Conservation (phyloP, 1,284 basidiomycete genomes). For the Crepidotus sp. region DNA sequence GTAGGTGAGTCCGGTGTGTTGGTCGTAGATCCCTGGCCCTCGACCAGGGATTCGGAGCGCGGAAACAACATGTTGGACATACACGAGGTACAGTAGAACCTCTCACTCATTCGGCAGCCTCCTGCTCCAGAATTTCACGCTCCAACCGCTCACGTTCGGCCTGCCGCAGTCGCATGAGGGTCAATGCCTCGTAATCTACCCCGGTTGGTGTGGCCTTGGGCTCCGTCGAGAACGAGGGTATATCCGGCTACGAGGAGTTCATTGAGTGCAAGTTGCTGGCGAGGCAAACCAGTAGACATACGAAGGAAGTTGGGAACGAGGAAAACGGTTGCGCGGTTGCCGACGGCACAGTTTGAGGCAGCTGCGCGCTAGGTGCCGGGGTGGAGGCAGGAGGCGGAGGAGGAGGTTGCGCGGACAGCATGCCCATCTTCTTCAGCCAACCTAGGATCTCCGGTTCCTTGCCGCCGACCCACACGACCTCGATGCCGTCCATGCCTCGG, state of each 20-base stretch:
- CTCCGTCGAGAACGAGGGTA: constrained; percentile 19
- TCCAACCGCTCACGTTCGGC: constrained; percentile 71
- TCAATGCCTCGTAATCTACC: constrained; percentile 73
- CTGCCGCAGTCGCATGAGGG: constrained; percentile 73
- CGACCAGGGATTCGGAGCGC: no score
- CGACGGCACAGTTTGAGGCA: constrained; percentile 24
- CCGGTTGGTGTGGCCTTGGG: constrained; percentile 29
- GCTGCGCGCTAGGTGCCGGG: constrained; percentile 19
- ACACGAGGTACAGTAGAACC: no score
- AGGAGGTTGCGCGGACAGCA: constrained; percentile 34
- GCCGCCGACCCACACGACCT: constrained; percentile 61
- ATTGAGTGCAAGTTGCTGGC: neutral
- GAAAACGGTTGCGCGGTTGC: constrained; percentile 30
- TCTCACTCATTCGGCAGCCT: constrained; percentile 30
- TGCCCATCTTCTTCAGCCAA: constrained; percentile 67
- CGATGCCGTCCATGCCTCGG: constrained; percentile 45
- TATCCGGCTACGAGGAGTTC: constrained; percentile 9
- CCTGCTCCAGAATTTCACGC: constrained; percentile 64
- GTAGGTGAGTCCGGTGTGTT: no score
- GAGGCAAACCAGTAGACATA: constrained; percentile 27
- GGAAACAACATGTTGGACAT: no score
- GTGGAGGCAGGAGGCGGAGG: constrained; percentile 10
- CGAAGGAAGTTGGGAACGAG: constrained; percentile 53
- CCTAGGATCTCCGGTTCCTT: constrained; percentile 66
- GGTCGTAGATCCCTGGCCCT: no score